Evolutionary conservation across 2,329 filamentous ascomycete genomes (phyloP).

Genomic region (Byssothecium circinans): DNA sequence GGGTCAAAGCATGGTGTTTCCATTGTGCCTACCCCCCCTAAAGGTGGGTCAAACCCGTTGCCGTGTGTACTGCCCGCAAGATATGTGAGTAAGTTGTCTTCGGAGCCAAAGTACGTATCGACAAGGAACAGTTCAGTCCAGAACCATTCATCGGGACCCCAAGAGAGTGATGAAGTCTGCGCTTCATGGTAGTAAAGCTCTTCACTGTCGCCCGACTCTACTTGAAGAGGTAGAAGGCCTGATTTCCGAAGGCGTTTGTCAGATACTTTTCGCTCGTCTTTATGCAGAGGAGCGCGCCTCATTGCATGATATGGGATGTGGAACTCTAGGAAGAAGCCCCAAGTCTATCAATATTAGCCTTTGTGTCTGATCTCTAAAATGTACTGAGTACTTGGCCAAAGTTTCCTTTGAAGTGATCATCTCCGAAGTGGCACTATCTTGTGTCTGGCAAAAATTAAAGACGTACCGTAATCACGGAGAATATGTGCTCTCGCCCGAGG

Average conservation of each 20-base stretch:
- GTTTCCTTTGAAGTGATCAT: background rate
- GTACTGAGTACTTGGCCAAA: background rate
- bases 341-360: constrained; percentile 9
- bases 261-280: constrained; percentile 9
- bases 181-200: constrained; percentile 19
- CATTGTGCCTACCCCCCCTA: constrained; percentile 9
- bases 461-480: constrained; percentile 11
- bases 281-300: constrained; percentile 2
- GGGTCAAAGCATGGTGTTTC: constrained; percentile 14
- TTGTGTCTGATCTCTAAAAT: background rate
- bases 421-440: too few relatives aligned
- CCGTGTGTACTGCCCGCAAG: constrained; percentile 1
- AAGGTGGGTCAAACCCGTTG: constrained; percentile 15
- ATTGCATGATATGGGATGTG: constrained; percentile 22
- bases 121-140: constrained; percentile 22
- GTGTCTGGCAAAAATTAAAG: background rate
- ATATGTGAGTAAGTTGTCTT: constrained; percentile 8
- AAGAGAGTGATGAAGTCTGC: constrained; percentile 19
- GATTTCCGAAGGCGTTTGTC: constrained; percentile 11
- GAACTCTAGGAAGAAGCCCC: constrained; percentile 20
- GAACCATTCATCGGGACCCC: constrained; percentile 19
- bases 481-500: constrained; percentile 11
- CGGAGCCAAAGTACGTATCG: constrained; percentile 23
- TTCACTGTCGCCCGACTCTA: constrained; percentile 6
- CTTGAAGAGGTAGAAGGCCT: constrained; percentile 12